Evolutionary conservation across 805 yeast genomes (phyloP).

Genomic region (Saccharomycopsis capsularis): DNA sequence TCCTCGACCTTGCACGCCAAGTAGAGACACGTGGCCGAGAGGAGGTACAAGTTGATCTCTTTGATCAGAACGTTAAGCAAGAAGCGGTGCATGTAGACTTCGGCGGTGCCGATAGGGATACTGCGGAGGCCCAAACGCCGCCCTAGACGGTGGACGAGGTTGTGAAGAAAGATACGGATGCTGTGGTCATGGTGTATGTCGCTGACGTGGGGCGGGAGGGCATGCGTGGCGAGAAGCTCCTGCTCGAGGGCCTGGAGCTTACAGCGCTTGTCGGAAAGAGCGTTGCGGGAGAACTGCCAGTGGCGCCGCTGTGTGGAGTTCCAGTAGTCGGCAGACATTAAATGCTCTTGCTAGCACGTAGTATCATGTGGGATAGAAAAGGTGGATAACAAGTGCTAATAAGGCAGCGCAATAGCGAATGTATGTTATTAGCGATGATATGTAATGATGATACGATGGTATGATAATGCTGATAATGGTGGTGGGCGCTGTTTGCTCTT

Average conservation of each 20-base stretch:
- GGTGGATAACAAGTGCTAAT: too few relatives aligned
- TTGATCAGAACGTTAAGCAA: slow-evolving; percentile 62
- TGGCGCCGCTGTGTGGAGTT: slow-evolving; percentile 67
- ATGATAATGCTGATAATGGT: too few relatives aligned
- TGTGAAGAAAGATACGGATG: slow-evolving; percentile 74
- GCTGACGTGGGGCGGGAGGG: slow-evolving; percentile 37
- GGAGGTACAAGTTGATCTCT: slow-evolving; percentile 75
- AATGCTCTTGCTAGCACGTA: too few relatives aligned
- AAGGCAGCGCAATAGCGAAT: too few relatives aligned
- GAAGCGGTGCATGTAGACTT: slow-evolving; percentile 75
- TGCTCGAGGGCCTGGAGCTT: slow-evolving; percentile 34
- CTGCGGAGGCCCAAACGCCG: slow-evolving; percentile 73
- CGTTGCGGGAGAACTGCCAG: slow-evolving; percentile 74
- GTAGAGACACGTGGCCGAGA: slow-evolving; percentile 80
- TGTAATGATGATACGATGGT: too few relatives aligned
- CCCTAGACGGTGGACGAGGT: slow-evolving; percentile 68
- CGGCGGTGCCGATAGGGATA: slow-evolving; percentile 82
- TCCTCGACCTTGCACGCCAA: slow-evolving; percentile 93
- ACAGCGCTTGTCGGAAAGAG: slow-evolving; percentile 41
- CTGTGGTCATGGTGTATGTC: slow-evolving; percentile 44
- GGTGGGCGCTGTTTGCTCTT: too few relatives aligned
- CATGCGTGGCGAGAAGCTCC: slow-evolving; percentile 21
- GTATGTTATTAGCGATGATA: too few relatives aligned
- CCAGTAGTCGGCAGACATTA: slow-evolving; percentile 89
- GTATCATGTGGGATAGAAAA: too few relatives aligned